Percentiles rank a stretch among this genome's conserved stretches.
phyloP scores from a whole-genome alignment of 495 filamentous ascomycete species.

The Collariella sp. region DNA sequence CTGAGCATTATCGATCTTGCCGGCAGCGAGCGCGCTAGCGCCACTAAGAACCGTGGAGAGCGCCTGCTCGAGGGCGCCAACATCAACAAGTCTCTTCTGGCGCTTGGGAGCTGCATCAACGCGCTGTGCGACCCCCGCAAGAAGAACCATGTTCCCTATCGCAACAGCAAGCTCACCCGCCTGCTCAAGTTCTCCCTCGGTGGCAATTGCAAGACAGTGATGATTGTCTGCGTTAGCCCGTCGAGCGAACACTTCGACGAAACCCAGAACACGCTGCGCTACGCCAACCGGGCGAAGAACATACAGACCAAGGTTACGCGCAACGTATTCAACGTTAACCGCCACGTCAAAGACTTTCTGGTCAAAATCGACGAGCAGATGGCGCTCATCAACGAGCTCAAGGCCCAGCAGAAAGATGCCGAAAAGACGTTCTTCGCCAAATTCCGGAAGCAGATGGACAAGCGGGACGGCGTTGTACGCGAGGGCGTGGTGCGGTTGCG shows the following conservation, averaged over 20 bases:
- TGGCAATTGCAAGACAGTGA: slow-evolving; percentile 97
- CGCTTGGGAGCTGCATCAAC: slow-evolving; percentile 96
- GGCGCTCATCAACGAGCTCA: slow-evolving; percentile 85
- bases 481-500: slow-evolving; percentile 78
- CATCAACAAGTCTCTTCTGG: slow-evolving; percentile 96
- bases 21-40: slow-evolving; percentile 91
- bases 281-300: slow-evolving; percentile 97
- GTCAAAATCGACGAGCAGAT: slow-evolving; percentile 97
- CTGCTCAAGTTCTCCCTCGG: slow-evolving; percentile 95
- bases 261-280: slow-evolving; percentile 95
- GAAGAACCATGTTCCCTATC: slow-evolving; percentile 90
- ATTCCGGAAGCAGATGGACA: slow-evolving; percentile 78
- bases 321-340: slow-evolving; percentile 98
- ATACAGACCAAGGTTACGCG: slow-evolving; percentile 98
- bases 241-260: slow-evolving; percentile 97
- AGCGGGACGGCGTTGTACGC: slow-evolving; percentile 65
- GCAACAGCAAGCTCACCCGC: slow-evolving; percentile 94
- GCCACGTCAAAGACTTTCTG: slow-evolving; percentile 96
- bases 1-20: slow-evolving; percentile 97
- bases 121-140: slow-evolving; percentile 92
- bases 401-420: slow-evolving; percentile 82
- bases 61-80: slow-evolving; percentile 90
- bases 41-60: slow-evolving; percentile 93
- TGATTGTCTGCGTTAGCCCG: slow-evolving; percentile 98
- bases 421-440: slow-evolving; percentile 81